phyloP scores from a whole-genome alignment of 2,329 filamentous ascomycete species.

The Exophiala dermatitidis region DNA sequence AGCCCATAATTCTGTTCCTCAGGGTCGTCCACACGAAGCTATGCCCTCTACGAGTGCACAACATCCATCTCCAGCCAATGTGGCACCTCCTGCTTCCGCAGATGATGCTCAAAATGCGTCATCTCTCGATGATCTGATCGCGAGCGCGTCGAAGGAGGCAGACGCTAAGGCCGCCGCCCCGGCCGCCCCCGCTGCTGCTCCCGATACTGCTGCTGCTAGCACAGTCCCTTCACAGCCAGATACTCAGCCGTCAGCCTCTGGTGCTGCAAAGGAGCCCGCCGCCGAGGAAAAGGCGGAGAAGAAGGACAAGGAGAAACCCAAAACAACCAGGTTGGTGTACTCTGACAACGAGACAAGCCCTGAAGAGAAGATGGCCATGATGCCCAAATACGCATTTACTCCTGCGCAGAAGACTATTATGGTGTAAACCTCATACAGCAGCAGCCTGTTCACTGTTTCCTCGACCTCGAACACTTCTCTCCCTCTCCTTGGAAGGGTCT shows the following conservation, averaged over 20 bases:
- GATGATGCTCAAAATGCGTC: slow-evolving; percentile 32
- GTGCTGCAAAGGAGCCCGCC: slow-evolving; percentile 34
- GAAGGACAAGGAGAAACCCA: slow-evolving; percentile 54
- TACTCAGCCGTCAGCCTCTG: slow-evolving; percentile 17
- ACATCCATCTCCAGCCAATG: slow-evolving; percentile 20
- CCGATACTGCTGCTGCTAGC: background rate
- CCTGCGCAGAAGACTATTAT: slow-evolving; percentile 36
- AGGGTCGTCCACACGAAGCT: slow-evolving; percentile 19
- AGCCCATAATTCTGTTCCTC: slow-evolving; percentile 22
- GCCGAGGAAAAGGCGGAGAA: slow-evolving; percentile 57
- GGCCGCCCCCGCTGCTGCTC: slow-evolving; percentile 29
- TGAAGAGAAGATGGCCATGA: slow-evolving; percentile 78
- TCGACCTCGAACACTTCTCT: background rate
- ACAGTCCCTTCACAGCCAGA: slow-evolving; percentile 16
- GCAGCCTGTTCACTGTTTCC: background rate
- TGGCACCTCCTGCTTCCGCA: slow-evolving; percentile 8
- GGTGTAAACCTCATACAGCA: slow-evolving; percentile 10
- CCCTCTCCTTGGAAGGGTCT: background rate
- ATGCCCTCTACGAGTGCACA: slow-evolving; percentile 7
- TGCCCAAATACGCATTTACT: slow-evolving; percentile 67
- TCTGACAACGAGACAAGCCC: slow-evolving; percentile 71
- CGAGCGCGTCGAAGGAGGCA: slow-evolving; percentile 42
- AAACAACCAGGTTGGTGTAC: slow-evolving; percentile 66
- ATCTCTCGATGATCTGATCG: slow-evolving; percentile 48
- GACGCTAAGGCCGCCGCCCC: slow-evolving; percentile 31